Percentiles rank a stretch among this genome's conserved stretches.
Evolutionary conservation across 169 alveolate species (phyloP).

Genomic region (Cryptosporidium ubiquitum): DNA sequence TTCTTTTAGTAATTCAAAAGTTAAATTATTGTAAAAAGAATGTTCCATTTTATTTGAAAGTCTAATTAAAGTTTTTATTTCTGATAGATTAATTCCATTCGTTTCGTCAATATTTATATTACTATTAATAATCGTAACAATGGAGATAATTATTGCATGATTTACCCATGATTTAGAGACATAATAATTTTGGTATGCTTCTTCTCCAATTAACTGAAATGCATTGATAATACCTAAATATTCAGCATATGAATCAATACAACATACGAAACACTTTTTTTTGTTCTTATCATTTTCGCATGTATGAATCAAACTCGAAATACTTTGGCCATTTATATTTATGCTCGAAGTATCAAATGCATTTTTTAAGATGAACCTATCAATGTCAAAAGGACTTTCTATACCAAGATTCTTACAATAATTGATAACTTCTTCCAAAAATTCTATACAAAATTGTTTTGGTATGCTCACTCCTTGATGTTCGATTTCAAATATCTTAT

Average conservation of each 20-base stretch:
- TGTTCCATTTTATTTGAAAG: neutral
- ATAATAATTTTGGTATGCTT: neutral
- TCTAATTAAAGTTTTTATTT: conserved; percentile 11
- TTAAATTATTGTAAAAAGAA: neutral
- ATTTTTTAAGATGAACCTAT: conserved; percentile 8
- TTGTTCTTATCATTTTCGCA: neutral
- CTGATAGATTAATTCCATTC: neutral
- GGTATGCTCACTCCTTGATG: neutral
- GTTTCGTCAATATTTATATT: conserved; percentile 4
- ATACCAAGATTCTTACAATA: conserved; percentile 24
- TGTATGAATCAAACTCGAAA: conserved; percentile 32
- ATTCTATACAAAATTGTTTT: conserved; percentile 48
- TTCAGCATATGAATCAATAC: conserved; percentile 49
- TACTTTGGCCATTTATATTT: neutral
- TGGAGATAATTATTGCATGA: conserved; percentile 26
- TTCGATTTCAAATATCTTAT: neutral
- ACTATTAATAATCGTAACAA: conserved; percentile 11
- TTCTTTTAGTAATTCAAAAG: neutral
- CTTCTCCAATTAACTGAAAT: conserved; percentile 4
- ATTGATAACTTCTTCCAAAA: conserved; percentile 29
- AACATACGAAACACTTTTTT: conserved; percentile 35
- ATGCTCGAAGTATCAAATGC: neutral
- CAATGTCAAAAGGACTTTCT: conserved; percentile 35
- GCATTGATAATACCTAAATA: conserved; percentile 55
- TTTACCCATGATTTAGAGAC: conserved; percentile 42